Base-by-base conservation (phyloP, 176 grass and related monocot species). In the Juncus effusus region DNA sequence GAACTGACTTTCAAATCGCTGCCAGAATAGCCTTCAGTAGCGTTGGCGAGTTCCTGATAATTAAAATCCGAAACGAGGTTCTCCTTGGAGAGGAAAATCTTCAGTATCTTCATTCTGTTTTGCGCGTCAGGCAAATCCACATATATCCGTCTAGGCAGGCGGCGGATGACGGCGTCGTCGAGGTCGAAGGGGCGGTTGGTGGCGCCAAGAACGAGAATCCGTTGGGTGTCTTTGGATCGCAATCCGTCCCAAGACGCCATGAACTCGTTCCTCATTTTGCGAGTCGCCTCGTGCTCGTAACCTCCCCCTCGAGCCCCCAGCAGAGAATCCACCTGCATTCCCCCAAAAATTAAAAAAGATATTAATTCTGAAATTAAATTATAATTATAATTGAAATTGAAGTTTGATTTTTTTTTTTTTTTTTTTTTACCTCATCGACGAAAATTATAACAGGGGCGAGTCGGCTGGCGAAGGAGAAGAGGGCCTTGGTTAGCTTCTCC, bases 191-290 rank as follows among this genome's bases (percentile, higher is more conserved):
- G 94, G 45, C 94, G 83, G 84, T 93, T 99, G 44, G 94, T 99
- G 2, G 88, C 88, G 61, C 67, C 94, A 84, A 99, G 88, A 81
- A 99, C 86, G 69, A 99, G 85, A 53, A 99, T 99, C 28, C 83
- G 77, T 64, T 93, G 88, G 77, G 70, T 90, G 37, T 99, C 94
- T 77, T 99, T 99, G 11, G 94, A 84, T 56, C 89, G 81, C 67
- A 99, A 77, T 35, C 94, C 88, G 80, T 99, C 88, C 88, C 88
- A 99, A 76, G 94, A 88, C 54, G 94, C 88, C 94, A 99, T 99
- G 79, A 99, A 99, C 78, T 93, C 94, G 28, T 93, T 99, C 28
- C 85, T 78, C 85, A 99, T 84, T 76, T 86, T 88, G 77, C 94
- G 82, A 76, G 94, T 99, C 79, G 94, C 94, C 80, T 99, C 94